Evolutionary conservation across 1,284 basidiomycete genomes (phyloP).

Genomic region (Cutaneotrichosporon daszewskae): DNA sequence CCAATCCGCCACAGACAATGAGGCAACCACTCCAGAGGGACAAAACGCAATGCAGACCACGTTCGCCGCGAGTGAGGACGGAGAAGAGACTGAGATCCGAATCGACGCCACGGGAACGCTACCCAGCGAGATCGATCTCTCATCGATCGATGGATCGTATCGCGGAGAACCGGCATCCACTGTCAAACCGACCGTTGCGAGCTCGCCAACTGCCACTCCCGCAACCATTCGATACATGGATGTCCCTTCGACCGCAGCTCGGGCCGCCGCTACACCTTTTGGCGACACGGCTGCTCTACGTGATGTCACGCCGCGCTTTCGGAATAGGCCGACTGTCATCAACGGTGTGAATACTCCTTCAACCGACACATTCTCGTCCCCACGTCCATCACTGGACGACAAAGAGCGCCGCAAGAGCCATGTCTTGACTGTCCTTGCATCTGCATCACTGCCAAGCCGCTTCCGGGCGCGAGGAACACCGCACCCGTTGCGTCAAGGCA

Average conservation of each 20-base stretch:
- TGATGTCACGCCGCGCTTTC: constrained; percentile 26
- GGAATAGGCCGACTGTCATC: constrained; percentile 17
- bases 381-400: constrained; percentile 33
- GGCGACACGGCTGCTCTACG: constrained; percentile 11
- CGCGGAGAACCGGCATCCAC: no score
- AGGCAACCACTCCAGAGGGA: constrained; percentile 39
- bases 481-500: constrained; percentile 32
- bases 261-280: constrained; percentile 15
- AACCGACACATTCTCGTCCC: constrained; percentile 16
- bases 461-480: constrained; percentile 28
- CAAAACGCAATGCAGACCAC: constrained; percentile 14
- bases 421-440: constrained; percentile 35
- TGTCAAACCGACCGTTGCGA: background rate
- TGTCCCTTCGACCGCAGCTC: constrained; percentile 11
- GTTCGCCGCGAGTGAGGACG: no score
- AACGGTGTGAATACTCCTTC: constrained; percentile 18
- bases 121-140: no score
- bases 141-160: no score
- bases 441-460: constrained; percentile 24
- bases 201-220: constrained; percentile 2
- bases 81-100: no score
- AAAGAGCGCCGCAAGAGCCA: constrained; percentile 36
- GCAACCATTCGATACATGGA: constrained; percentile 16
- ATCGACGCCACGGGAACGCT: no score
- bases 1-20: constrained; percentile 30